These are phyloP conservation scores for Phytophthora megakarya DNA, from an alignment of 352 stramenopile species.

Conservation along the genomic window DNA sequence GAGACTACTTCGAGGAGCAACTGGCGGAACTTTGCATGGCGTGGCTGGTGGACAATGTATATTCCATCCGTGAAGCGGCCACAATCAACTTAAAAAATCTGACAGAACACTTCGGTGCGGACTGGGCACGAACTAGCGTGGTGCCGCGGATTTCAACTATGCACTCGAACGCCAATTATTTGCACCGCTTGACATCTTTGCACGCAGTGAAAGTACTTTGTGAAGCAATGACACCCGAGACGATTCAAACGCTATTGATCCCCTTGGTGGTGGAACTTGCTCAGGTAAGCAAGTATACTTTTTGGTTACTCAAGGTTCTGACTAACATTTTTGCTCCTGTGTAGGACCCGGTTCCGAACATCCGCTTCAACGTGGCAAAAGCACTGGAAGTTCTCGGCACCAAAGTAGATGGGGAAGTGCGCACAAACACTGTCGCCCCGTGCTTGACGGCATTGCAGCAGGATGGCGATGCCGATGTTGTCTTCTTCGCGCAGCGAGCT, in stretches of 20 bases:
- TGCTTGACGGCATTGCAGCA: conserved; percentile 88
- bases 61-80: conserved; percentile 96
- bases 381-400: conserved; percentile 88
- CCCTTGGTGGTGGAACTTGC: conserved; percentile 93
- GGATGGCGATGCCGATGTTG: conserved; percentile 93
- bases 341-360: conserved; percentile 96
- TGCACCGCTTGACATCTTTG: conserved; percentile 94
- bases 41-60: conserved; percentile 98
- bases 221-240: conserved; percentile 74
- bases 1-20: conserved; percentile 96
- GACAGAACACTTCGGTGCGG: conserved; percentile 94
- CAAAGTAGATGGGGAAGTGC: conserved; percentile 66
- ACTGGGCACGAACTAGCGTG: conserved; percentile 95
- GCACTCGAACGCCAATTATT: conserved; percentile 93
- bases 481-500: conserved; percentile 91
- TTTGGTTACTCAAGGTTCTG: conserved; percentile 1
- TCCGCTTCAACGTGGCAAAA: conserved; percentile 99
- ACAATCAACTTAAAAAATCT: conserved; percentile 95
- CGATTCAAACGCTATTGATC: conserved; percentile 88
- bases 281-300: conserved; percentile 50
- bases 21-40: conserved; percentile 95
- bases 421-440: conserved; percentile 79
- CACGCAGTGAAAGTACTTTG: conserved; percentile 87
- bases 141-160: conserved; percentile 95
- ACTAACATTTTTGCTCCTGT: conserved; percentile 15